Conservation (phyloP, 2,329 filamentous ascomycete genomes). For the Diaporthe citri region DNA sequence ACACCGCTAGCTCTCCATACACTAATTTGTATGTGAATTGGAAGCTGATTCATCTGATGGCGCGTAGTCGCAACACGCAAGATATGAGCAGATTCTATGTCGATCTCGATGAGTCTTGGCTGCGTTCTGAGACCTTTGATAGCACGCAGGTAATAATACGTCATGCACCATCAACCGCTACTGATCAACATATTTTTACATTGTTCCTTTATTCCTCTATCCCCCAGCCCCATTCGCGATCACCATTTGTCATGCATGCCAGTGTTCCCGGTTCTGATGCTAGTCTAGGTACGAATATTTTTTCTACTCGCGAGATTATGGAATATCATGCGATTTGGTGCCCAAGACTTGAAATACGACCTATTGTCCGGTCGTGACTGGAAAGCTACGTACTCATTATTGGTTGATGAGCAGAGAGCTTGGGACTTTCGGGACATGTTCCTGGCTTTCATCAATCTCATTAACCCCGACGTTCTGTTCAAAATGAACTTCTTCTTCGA, state of each 20-base stretch:
- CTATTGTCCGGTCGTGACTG: background rate
- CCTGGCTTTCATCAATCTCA: background rate
- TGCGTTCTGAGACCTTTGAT: background rate
- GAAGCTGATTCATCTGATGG: constrained; percentile 9
- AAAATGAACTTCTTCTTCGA: background rate
- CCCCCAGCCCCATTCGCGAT: too few relatives aligned
- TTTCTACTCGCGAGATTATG: background rate
- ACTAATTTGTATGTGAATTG: constrained; percentile 7
- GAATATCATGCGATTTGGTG: background rate
- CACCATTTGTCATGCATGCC: background rate
- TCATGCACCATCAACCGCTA: background rate
- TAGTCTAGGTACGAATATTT: background rate
- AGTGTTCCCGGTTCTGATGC: background rate
- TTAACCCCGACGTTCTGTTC: background rate
- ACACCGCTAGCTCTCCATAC: background rate
- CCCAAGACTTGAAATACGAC: background rate
- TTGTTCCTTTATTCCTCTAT: background rate
- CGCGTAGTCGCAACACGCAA: background rate
- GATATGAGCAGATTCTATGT: background rate
- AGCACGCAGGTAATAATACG: background rate
- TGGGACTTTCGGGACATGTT: constrained; percentile 17
- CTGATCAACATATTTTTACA: background rate
- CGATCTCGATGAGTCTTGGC: background rate
- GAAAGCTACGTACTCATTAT: background rate
- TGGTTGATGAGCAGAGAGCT: background rate